A percentile compares a stretch with the other conserved stretches of the same genome.
phyloP scores from a whole-genome alignment of 768 basidiomycete species.

The Pleurotus citrinopileatus region DNA sequence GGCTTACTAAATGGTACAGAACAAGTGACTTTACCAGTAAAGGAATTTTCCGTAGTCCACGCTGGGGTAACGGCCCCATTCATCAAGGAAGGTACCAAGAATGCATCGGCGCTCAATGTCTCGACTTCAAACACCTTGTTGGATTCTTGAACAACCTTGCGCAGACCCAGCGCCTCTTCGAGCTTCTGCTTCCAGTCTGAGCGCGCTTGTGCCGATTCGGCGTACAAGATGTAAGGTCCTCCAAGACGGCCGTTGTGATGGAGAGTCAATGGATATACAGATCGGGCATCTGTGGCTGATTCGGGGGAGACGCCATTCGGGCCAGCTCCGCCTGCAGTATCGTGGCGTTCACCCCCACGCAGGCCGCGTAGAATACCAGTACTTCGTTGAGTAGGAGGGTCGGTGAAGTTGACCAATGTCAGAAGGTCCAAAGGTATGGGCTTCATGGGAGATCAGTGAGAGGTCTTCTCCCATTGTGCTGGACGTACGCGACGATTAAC shows the following conservation, averaged over 20 bases:
- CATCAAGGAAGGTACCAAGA: constrained; percentile 69
- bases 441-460: constrained; percentile 39
- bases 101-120: constrained; percentile 85
- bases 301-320: constrained; percentile 29
- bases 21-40: constrained; percentile 86
- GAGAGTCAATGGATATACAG: constrained; percentile 85
- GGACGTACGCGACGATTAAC: constrained; percentile 73
- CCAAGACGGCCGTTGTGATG: constrained; percentile 88
- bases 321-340: constrained; percentile 12
- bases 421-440: constrained; percentile 92
- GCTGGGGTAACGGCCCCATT: constrained; percentile 45
- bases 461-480: too few species aligned
- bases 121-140: constrained; percentile 95
- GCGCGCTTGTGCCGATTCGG: constrained; percentile 74
- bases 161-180: constrained; percentile 81
- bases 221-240: constrained; percentile 84
- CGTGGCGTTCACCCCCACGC: constrained; percentile 39
- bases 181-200: constrained; percentile 89
- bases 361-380: constrained; percentile 70
- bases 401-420: constrained; percentile 79
- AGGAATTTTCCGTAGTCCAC: constrained; percentile 74
- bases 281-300: constrained; percentile 58
- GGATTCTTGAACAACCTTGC: constrained; percentile 86
- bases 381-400: constrained; percentile 72
- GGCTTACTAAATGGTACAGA: constrained; percentile 87